Conservation (phyloP, 2,329 filamentous ascomycete genomes). For the Parascedosporium putredinis region DNA sequence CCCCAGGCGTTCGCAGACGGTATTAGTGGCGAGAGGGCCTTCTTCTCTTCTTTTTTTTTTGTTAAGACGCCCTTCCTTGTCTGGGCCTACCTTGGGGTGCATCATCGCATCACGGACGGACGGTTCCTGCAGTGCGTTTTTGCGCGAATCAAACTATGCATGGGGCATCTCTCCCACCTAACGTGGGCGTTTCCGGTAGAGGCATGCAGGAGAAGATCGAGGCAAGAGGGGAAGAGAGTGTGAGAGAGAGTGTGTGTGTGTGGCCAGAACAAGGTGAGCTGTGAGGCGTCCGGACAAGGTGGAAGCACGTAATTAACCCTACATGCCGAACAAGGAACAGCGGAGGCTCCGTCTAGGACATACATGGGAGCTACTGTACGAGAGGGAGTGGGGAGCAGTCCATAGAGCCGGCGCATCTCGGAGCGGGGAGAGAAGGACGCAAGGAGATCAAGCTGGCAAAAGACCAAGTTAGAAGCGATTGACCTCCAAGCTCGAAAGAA, state of each 20-base stretch:
- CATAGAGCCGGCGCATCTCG: too few species aligned
- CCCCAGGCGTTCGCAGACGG: neutral
- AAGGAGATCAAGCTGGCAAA: too few species aligned
- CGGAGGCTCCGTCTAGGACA: neutral
- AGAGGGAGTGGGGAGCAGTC: neutral
- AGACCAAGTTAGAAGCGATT: too few species aligned
- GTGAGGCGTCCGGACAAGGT: neutral
- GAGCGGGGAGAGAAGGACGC: too few species aligned
- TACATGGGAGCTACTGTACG: neutral
- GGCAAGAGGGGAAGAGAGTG: neutral
- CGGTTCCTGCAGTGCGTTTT: too few species aligned
- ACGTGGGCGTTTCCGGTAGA: too few species aligned
- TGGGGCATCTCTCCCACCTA: neutral
- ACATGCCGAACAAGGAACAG: neutral
- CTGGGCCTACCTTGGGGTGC: constrained; percentile 2
- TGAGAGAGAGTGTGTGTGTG: too few species aligned
- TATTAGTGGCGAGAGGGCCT: too few species aligned
- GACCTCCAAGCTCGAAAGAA: too few species aligned
- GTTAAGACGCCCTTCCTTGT: constrained; percentile 3
- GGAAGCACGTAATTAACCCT: neutral
- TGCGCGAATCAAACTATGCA: neutral
- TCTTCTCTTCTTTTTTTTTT: too few species aligned
- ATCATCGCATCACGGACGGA: constrained; percentile 1
- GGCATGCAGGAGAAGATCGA: too few species aligned
- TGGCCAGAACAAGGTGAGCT: too few species aligned